A percentile compares a stretch with the other conserved stretches of the same genome.
These are phyloP conservation scores for Fusarium goolgardi DNA, from an alignment of 2,329 filamentous ascomycete species.

Conservation along the genomic window DNA sequence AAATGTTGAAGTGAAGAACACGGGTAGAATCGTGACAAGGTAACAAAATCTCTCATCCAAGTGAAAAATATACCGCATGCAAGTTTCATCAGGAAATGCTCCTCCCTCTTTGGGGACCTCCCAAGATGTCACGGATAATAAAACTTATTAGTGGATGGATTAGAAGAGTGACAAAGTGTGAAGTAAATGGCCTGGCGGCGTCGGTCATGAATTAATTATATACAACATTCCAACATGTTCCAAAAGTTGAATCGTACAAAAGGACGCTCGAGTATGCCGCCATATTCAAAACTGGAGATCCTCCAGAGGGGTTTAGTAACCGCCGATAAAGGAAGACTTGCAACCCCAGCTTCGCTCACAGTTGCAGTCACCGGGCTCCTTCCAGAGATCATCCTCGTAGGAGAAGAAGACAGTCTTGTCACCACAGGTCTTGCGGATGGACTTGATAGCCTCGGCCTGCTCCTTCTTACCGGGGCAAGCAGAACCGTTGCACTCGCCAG, in stretches of 20 bases:
- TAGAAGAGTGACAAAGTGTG: conserved; percentile 27
- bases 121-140: conserved; percentile 20
- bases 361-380: conserved; percentile 72
- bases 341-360: conserved; percentile 87
- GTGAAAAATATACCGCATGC: conserved; percentile 14
- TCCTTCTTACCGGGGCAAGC: conserved; percentile 74
- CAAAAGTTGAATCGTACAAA: conserved; percentile 30
- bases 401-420: conserved; percentile 83
- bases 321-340: conserved; percentile 41
- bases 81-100: conserved; percentile 21
- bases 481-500: conserved; percentile 75
- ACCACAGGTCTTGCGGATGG: conserved; percentile 75
- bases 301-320: conserved; percentile 33
- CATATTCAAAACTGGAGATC: conserved; percentile 24
- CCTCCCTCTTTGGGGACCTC: conserved; percentile 18
- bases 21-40: conserved; percentile 32
- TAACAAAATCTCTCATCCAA: conserved; percentile 26
- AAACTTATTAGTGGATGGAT: conserved; percentile 13
- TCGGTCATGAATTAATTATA: conserved; percentile 45
- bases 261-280: conserved; percentile 41
- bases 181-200: conserved; percentile 41
- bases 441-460: conserved; percentile 78
- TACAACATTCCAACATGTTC: conserved; percentile 48
- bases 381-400: conserved; percentile 84
- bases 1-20: conserved; percentile 31